Base-by-base conservation (phyloP, 129 eudicot species). In the Kitagawia praeruptora region DNA sequence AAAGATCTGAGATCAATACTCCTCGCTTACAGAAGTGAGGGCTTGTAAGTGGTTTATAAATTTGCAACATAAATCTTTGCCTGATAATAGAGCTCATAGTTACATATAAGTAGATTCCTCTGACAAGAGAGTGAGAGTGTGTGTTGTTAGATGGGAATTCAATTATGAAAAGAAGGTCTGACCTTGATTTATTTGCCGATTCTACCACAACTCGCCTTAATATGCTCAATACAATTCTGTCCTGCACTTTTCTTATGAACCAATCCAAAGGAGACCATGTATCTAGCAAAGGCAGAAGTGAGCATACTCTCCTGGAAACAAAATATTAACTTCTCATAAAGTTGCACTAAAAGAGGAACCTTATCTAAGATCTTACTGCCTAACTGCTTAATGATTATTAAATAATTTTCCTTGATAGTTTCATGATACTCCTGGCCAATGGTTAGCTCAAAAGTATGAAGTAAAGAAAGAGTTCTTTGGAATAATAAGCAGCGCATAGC, bases 161-260 rank as follows among this genome's bases (percentile, higher is more conserved):
- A 21, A 27, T 1, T 58, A 46, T 27, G 40, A 5, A 54, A 38
- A n/a, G n/a, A n/a, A 63, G 12, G 31, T 70, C 85, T 87, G 75
- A 90, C 98, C 98, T 95, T 70, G 92, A 92, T 80, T 85, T 87
- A 82, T 88, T 92, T 80, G 91, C 94, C 76, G 80, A 75, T 81
- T 95, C 89, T 72, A 95, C 92, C 74, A 88, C 77, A 51, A 85
- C 77, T 74, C 81, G 92, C 83, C 96, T 90, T 77, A 92, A 58
- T 74, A 87, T 87, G 87, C 87, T 84, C 69, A 87, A 14, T 69
- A 87, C 86, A 77, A 95, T 87, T 85, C 90, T 89, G 38, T 87
- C 97, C 79, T 88, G 94, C 81, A 95, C 93, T 85, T 82, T 86
- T 85, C 90, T 83, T 76, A 92, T 85, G 70, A 95, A 84, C 96